These are phyloP conservation scores for Eucalyptus polyanthemos DNA, from an alignment of 345 rosid genomes.

Conservation along the genomic window DNA sequence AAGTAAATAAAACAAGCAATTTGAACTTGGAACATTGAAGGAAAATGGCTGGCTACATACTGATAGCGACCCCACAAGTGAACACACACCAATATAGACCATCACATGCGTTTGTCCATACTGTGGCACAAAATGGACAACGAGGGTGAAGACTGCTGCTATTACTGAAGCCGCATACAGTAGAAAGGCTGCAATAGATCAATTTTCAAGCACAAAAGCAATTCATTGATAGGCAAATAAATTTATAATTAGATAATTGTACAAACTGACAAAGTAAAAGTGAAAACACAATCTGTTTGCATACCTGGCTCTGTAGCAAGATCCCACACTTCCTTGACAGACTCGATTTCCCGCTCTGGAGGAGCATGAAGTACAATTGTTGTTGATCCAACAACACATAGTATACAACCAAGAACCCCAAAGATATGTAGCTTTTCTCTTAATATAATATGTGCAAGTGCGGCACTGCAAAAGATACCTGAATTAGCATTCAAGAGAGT, in stretches of 20 bases:
- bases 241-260: neutral
- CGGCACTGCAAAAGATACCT: constrained; percentile 56
- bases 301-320: constrained; percentile 99
- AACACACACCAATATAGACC: constrained; percentile 92
- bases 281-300: neutral
- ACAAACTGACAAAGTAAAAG: neutral
- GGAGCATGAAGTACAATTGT: constrained; percentile 97
- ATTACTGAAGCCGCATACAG: constrained; percentile 70
- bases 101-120: constrained; percentile 95
- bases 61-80: constrained; percentile 95
- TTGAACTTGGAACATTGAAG: neutral
- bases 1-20: neutral
- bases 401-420: constrained; percentile 92
- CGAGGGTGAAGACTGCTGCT: constrained; percentile 55
- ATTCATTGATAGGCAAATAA: neutral
- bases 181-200: constrained; percentile 65
- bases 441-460: constrained; percentile 79
- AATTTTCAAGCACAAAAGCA: neutral
- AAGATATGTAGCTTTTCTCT: constrained; percentile 72
- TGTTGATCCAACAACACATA: constrained; percentile 95
- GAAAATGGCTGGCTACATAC: constrained; percentile 22
- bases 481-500: neutral
- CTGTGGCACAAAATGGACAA: constrained; percentile 59
- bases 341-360: constrained; percentile 80
- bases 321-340: constrained; percentile 88